These are phyloP conservation scores for Geotrichum candidum DNA, from an alignment of 1,139 yeast species.

Conservation along the genomic window DNA sequence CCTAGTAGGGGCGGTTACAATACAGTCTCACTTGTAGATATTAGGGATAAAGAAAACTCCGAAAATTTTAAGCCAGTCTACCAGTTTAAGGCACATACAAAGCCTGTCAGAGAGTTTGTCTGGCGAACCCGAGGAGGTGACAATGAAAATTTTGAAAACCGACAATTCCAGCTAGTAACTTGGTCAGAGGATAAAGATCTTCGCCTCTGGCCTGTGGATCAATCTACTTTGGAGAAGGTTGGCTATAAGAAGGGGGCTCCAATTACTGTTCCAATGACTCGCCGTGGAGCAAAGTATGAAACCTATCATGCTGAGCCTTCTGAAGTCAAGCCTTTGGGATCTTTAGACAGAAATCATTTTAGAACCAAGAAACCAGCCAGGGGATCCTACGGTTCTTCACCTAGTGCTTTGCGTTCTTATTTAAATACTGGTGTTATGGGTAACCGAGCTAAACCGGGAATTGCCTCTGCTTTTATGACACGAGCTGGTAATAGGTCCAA, in stretches of 20 bases:
- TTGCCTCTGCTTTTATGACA: constrained; percentile 17
- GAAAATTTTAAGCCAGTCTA: constrained; percentile 32
- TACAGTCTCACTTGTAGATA: constrained; percentile 59
- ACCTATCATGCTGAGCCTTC: constrained; percentile 50
- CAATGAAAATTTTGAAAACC: constrained; percentile 49
- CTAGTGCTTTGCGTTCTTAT: constrained; percentile 13
- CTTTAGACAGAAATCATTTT: neutral
- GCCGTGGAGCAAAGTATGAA: constrained; percentile 42
- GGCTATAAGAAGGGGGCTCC: constrained; percentile 45
- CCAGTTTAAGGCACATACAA: constrained; percentile 73
- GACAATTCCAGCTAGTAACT: constrained; percentile 83
- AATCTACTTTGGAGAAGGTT: constrained; percentile 52
- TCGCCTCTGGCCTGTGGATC: constrained; percentile 72
- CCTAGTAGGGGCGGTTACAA: constrained; percentile 85
- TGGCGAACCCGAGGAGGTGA: constrained; percentile 64
- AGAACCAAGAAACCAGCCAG: constrained; percentile 10
- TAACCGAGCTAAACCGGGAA: constrained; percentile 12
- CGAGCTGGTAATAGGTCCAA: constrained; percentile 13
- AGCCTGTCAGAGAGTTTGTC: constrained; percentile 77
- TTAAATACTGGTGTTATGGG: constrained; percentile 5
- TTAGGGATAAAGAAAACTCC: constrained; percentile 30
- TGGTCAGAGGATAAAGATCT: constrained; percentile 90
- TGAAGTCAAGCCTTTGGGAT: neutral
- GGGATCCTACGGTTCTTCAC: constrained; percentile 14
- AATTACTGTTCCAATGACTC: constrained; percentile 36